Conservation (phyloP, 768 basidiomycete genomes). For the Panus rudis region DNA sequence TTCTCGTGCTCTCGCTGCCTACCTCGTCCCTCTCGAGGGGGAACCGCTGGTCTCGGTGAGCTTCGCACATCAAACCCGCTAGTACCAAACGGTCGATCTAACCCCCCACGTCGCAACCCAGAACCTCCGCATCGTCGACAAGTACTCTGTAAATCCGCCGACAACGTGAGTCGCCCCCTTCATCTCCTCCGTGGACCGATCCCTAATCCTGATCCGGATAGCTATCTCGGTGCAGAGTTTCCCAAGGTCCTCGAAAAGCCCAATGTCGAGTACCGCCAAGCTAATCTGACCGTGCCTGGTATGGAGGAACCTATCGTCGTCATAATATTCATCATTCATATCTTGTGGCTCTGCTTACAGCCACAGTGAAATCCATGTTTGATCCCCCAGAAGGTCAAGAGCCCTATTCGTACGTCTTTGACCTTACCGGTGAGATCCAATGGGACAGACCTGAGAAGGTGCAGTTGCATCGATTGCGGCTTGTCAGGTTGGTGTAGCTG, state of each 20-base stretch:
- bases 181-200: constrained; percentile 14
- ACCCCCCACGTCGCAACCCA: constrained; percentile 22
- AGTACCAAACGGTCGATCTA: constrained; percentile 4
- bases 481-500: background rate
- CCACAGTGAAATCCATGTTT: constrained; percentile 60
- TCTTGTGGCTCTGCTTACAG: constrained; percentile 29
- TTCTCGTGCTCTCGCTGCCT: constrained; percentile 61
- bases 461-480: constrained; percentile 15
- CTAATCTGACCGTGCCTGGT: constrained; percentile 72
- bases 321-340: background rate
- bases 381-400: constrained; percentile 62
- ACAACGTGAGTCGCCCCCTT: constrained; percentile 49
- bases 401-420: constrained; percentile 78
- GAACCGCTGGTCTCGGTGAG: constrained; percentile 68
- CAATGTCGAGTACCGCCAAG: constrained; percentile 74
- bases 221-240: constrained; percentile 76
- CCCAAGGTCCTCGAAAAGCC: constrained; percentile 59
- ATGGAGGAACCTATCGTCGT: constrained; percentile 19
- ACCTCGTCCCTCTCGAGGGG: constrained; percentile 61
- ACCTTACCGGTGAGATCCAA: constrained; percentile 75
- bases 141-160: constrained; percentile 64
- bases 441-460: constrained; percentile 73
- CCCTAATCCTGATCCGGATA: constrained; percentile 22
- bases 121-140: constrained; percentile 70
- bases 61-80: constrained; percentile 8